Evolutionary conservation across 2,329 filamentous ascomycete genomes (phyloP).

Genomic region (Lecanicillium sp.): DNA sequence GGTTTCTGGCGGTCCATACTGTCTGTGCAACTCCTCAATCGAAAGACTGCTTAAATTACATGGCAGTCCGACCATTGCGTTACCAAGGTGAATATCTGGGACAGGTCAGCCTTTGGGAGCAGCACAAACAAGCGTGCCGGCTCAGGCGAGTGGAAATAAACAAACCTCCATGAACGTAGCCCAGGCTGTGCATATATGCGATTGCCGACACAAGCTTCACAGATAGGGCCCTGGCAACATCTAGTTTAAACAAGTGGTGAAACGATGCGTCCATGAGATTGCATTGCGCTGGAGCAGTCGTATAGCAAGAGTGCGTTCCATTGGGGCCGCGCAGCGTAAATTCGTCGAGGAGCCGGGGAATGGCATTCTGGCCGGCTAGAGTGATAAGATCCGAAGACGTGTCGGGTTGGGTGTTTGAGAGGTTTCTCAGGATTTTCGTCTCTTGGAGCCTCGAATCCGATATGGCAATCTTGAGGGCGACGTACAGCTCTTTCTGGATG

Average conservation of each 20-base stretch:
- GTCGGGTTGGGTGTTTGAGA: background rate
- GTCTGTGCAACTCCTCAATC: conserved; percentile 21
- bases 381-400: background rate
- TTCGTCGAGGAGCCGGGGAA: conserved; percentile 11
- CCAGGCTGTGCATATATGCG: conserved; percentile 16
- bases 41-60: conserved; percentile 17
- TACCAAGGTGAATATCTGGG: conserved; percentile 19
- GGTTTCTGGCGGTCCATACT: conserved; percentile 20
- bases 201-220: conserved; percentile 17
- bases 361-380: background rate
- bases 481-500: conserved; percentile 7
- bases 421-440: background rate
- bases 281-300: conserved; percentile 13
- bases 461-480: conserved; percentile 10
- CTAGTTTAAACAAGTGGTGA: conserved; percentile 11
- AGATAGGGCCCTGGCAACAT: conserved; percentile 13
- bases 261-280: conserved; percentile 11
- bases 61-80: conserved; percentile 11
- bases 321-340: conserved; percentile 14
- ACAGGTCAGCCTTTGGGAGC: too few relatives aligned
- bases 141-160: too few relatives aligned
- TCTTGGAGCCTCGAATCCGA: conserved; percentile 2
- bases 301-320: conserved; percentile 14
- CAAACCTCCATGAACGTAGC: conserved; percentile 19
- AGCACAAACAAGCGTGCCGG: too few relatives aligned